A percentile compares a stretch with the other conserved stretches of the same genome.
phyloP scores from a whole-genome alignment of 768 basidiomycete species.

The Naematelia aurantialba region DNA sequence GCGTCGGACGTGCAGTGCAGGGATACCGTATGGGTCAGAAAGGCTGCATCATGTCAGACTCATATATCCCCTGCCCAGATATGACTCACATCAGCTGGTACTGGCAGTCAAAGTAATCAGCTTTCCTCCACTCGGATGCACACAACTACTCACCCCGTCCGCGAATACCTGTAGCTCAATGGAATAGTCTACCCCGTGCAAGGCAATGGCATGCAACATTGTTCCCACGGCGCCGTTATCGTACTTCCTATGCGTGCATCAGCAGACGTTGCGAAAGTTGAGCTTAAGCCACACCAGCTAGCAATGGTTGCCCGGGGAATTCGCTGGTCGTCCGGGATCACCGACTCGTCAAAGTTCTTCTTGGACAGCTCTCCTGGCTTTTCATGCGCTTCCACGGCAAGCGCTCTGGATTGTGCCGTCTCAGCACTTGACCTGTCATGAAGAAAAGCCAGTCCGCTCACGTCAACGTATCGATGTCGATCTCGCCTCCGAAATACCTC shows the following conservation, averaged over 20 bases:
- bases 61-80: background rate
- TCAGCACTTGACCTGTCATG: background rate
- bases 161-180: conserved; percentile 91
- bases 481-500: conserved; percentile 91
- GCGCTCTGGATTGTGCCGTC: conserved; percentile 52
- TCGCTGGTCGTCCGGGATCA: conserved; percentile 76
- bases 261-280: background rate
- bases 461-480: conserved; percentile 62
- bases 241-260: conserved; percentile 61
- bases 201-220: conserved; percentile 77
- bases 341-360: conserved; percentile 73
- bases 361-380: conserved; percentile 76
- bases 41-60: conserved; percentile 28
- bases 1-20: conserved; percentile 73
- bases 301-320: conserved; percentile 93
- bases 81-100: background rate
- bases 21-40: conserved; percentile 82
- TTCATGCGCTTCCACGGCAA: conserved; percentile 88
- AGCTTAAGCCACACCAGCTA: conserved; percentile 60
- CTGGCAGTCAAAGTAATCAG: background rate
- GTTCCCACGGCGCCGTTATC: conserved; percentile 88
- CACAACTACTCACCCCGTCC: conserved; percentile 59
- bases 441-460: conserved; percentile 51
- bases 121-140: background rate
- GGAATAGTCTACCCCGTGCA: conserved; percentile 87